These are phyloP conservation scores for Suillus plorans DNA, from an alignment of 768 basidiomycete genomes.

Conservation along the genomic window DNA sequence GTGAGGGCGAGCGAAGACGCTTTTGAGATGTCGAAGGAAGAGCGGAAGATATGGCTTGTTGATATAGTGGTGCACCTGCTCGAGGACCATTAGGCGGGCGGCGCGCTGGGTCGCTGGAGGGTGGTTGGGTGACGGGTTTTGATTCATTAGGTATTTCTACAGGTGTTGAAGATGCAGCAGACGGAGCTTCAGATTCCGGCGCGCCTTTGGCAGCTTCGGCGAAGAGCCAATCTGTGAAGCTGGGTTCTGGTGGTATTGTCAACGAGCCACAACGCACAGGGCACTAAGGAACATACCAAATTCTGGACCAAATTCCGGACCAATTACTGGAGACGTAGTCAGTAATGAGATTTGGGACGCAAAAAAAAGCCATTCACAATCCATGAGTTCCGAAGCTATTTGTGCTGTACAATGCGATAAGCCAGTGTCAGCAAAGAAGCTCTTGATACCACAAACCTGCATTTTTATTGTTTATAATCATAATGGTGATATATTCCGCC, in stretches of 20 bases:
- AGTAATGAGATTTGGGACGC: constrained; percentile 11
- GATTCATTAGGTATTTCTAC: constrained; percentile 25
- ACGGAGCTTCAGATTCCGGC: constrained; percentile 46
- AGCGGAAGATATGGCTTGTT: constrained; percentile 71
- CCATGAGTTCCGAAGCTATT: constrained; percentile 86
- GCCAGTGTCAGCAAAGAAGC: constrained; percentile 10
- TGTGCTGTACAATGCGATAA: constrained; percentile 49
- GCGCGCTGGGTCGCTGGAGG: constrained; percentile 28
- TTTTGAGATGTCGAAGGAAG: constrained; percentile 60
- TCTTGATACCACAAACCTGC: constrained; percentile 47
- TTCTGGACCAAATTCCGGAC: constrained; percentile 79
- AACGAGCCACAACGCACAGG: constrained; percentile 4
- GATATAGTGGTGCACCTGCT: constrained; percentile 55
- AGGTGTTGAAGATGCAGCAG: constrained; percentile 29
- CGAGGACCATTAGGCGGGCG: constrained; percentile 51
- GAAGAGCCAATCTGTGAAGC: constrained; percentile 91
- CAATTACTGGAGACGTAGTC: constrained; percentile 53
- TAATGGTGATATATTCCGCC: constrained; percentile 94
- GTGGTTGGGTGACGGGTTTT: constrained; percentile 30
- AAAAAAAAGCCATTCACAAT: constrained; percentile 45
- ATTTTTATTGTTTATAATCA: constrained; percentile 93
- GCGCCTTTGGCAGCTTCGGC: constrained; percentile 72
- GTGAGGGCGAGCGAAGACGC: constrained; percentile 62
- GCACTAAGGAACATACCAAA: constrained; percentile 52
- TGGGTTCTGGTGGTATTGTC: constrained; percentile 50